A percentile compares a stretch with the other conserved stretches of the same genome.
These are phyloP conservation scores for Pseudogymnoascus sp. DNA, from an alignment of 2,329 filamentous ascomycete species.

Conservation along the genomic window DNA sequence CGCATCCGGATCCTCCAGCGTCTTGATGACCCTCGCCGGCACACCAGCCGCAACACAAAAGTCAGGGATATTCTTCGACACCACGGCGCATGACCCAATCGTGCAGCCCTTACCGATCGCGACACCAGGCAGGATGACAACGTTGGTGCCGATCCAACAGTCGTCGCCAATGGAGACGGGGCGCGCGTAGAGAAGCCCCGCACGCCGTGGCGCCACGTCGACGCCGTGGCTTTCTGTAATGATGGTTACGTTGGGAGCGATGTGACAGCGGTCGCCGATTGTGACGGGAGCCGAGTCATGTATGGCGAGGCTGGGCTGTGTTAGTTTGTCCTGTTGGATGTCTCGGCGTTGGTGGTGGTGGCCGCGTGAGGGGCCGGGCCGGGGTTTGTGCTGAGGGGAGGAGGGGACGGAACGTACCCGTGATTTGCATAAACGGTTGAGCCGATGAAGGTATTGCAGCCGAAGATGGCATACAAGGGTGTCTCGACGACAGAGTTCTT, in stretches of 20 bases:
- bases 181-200: conserved; percentile 44
- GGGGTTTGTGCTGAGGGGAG: not conserved
- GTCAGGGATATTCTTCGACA: conserved; percentile 29
- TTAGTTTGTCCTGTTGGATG: not conserved
- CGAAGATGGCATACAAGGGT: conserved; percentile 18
- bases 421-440: conserved; percentile 18
- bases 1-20: not conserved
- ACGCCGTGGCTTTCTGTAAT: conserved; percentile 66
- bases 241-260: conserved; percentile 65
- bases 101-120: conserved; percentile 45
- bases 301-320: conserved; percentile 17
- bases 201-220: conserved; percentile 43
- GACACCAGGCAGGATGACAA: conserved; percentile 43
- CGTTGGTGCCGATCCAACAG: conserved; percentile 47
- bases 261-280: conserved; percentile 25
- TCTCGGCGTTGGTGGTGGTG: not conserved
- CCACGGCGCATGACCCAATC: conserved; percentile 43
- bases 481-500: conserved; percentile 15
- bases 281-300: conserved; percentile 39
- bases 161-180: conserved; percentile 43
- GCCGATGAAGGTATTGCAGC: conserved; percentile 19
- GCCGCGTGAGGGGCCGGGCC: not conserved
- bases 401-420: conserved; percentile 12
- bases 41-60: conserved; percentile 17
- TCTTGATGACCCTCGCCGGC: conserved; percentile 15